A percentile compares a stretch with the other conserved stretches of the same genome.
Evolutionary conservation across 257 asterid species (phyloP).

Genomic region (Nicotiana otophora): DNA sequence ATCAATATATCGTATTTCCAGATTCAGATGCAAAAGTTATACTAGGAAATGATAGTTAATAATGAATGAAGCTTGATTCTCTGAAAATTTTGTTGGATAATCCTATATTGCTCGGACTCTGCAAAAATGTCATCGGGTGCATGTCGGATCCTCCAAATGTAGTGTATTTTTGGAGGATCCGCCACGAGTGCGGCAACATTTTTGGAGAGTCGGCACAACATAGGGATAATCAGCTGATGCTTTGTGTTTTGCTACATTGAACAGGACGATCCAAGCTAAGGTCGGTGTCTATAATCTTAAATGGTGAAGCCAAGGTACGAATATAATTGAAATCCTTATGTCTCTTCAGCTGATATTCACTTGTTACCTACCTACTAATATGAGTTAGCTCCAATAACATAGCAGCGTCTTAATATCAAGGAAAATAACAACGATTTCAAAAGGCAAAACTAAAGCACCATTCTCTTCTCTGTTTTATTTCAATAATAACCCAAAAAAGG

Average conservation of each 20-base stretch:
- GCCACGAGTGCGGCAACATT: too few relatives aligned
- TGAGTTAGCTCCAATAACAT: neutral
- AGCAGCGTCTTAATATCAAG: neutral
- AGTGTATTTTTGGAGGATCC: too few relatives aligned
- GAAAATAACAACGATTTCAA: neutral
- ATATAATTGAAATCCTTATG: neutral
- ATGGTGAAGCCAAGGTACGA: constrained; percentile 59
- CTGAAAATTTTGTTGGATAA: neutral
- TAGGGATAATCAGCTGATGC: neutral
- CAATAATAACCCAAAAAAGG: neutral
- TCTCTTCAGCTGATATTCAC: neutral
- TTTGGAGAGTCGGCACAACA: too few relatives aligned
- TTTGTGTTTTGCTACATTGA: constrained; percentile 10
- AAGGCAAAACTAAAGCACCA: neutral
- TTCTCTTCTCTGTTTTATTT: neutral
- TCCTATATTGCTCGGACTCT: too few relatives aligned
- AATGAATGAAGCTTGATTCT: neutral
- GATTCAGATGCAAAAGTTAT: neutral
- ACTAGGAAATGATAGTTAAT: neutral
- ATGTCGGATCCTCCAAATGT: too few relatives aligned
- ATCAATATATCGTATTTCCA: neutral
- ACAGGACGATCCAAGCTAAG: constrained; percentile 55
- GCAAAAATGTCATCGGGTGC: too few relatives aligned
- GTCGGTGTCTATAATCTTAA: constrained; percentile 57
- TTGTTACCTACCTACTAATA: neutral